Evolutionary conservation across 1,284 basidiomycete species (phyloP).

Genomic region (Inonotus obliquus): DNA sequence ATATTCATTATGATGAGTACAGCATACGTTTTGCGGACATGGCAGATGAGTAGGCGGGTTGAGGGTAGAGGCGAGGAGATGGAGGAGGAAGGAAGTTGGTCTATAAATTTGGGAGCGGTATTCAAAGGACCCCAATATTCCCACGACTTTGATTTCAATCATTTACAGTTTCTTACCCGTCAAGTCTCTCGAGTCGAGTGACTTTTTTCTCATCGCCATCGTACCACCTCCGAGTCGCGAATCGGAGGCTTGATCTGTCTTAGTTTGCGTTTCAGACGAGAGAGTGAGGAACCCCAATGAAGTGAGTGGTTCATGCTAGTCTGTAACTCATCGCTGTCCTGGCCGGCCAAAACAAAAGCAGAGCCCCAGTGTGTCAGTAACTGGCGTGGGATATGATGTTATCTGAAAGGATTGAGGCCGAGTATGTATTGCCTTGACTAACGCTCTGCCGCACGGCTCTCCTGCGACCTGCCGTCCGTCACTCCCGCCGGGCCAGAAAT

Average conservation of each 20-base stretch:
- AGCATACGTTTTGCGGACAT: slow-evolving; percentile 20
- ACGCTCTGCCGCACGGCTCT: neutral
- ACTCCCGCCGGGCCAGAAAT: neutral
- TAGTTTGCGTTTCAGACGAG: neutral
- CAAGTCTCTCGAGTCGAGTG: neutral
- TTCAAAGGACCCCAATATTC: slow-evolving; percentile 10
- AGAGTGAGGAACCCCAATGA: neutral
- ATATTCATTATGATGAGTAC: neutral
- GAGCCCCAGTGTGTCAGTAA: neutral
- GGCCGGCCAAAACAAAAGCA: neutral
- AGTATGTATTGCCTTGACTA: neutral
- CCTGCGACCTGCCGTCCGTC: neutral
- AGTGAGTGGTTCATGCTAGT: neutral
- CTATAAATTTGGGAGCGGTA: neutral
- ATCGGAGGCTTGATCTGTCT: neutral
- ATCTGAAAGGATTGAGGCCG: neutral
- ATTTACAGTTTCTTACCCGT: neutral
- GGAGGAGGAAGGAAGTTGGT: slow-evolving; percentile 4
- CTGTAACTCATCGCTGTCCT: neutral
- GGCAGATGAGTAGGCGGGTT: neutral
- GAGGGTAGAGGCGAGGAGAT: neutral
- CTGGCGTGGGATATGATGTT: slow-evolving; percentile 7
- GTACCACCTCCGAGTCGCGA: neutral
- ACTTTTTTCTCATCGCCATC: neutral
- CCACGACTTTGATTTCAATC: slow-evolving; percentile 1